Base-by-base conservation (phyloP, 2,329 filamentous ascomycete species). In the Cytospora paraplurivora region DNA sequence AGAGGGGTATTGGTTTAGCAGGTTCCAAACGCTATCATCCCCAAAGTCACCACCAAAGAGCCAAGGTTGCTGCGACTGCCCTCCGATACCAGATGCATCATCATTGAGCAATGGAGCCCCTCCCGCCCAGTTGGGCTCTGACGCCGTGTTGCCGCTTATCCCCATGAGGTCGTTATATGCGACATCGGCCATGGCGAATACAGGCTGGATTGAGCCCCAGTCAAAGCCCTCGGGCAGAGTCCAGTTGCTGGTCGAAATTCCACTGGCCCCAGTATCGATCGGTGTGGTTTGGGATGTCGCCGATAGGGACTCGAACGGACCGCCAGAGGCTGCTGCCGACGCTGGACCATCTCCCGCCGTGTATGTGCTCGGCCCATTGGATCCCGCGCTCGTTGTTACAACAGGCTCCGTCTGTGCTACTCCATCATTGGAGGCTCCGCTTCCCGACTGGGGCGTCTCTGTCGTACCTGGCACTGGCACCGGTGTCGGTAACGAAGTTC, bases 171-270 rank as follows among this genome's bases (percentile, higher is more conserved):
- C 80, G 67, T 87, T 84, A 69, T 82, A 86, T 0, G 85, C 73
- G 6, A 88, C 74, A 67, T 87, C 85, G 21, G 81, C 79, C 63
- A 82, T 84, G 0, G 85, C 81, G 61, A 84, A 85, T 64, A 86
- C 78, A 17, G 84, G 82, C 67, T 82, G 79, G 63, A 88, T 78
- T 12, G 76, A 74, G 27, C 79, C 74, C 68, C 85, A 80, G 68
- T 82, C 79, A 64, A 84, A 82, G 62, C 76, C 73, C 7, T 75
- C 73, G 1, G 81, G 79, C 50, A 80, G 68, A 17, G 73, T 71
- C 77, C 79, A 81, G 55, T 78, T 75, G 44, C 38, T 51, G 7
- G 58, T n/a, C 21, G 53, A 21, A 44, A 55, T 21, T 10, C 38
- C 64, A 11, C 51, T 17, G 6, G 60, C 47, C 15, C 56, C 51